Conservation (phyloP, 495 filamentous ascomycete species). For the Parachaetomium inaequale region DNA sequence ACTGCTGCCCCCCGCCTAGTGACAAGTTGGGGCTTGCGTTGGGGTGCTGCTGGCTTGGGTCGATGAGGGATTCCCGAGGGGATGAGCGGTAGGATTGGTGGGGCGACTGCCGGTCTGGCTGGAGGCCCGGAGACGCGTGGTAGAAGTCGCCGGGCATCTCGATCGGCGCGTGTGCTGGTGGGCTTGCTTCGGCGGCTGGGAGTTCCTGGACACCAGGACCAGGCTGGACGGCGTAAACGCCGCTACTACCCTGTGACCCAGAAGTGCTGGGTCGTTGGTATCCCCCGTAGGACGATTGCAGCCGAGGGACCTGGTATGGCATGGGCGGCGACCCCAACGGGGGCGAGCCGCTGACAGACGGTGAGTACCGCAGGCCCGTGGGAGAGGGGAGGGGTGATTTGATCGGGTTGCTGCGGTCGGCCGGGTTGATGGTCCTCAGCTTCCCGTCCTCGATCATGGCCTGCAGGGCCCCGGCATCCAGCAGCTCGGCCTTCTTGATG, state of each 20-base stretch:
- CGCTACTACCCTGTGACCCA: constrained; percentile 12
- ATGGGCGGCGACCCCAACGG: constrained; percentile 35
- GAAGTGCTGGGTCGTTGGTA: constrained; percentile 26
- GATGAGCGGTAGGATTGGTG: constrained; percentile 5
- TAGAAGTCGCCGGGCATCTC: constrained; percentile 49
- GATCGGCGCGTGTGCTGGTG: constrained; percentile 28
- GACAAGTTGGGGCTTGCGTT: constrained; percentile 23
- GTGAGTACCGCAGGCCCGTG: constrained; percentile 23
- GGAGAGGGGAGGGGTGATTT: constrained; percentile 35
- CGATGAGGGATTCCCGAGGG: constrained; percentile 35
- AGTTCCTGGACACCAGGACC: constrained; percentile 26
- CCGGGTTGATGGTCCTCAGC: constrained; percentile 49
- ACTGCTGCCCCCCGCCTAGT: constrained; percentile 19
- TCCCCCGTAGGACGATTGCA: constrained; percentile 25
- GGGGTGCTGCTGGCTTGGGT: constrained; percentile 31
- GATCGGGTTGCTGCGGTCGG: constrained; percentile 35
- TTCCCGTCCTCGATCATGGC: constrained; percentile 51
- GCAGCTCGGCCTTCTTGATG: constrained; percentile 60
- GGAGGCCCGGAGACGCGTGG: constrained; percentile 27
- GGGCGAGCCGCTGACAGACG: constrained; percentile 25
- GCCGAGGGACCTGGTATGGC: constrained; percentile 43
- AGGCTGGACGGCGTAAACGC: constrained; percentile 6
- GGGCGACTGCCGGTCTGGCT: constrained; percentile 21
- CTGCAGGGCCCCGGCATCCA: constrained; percentile 46
- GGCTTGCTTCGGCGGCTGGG: constrained; percentile 13